A percentile compares a stretch with the other conserved stretches of the same genome.
phyloP scores from a whole-genome alignment of 345 rosid species.

The Rhodomyrtus tomentosa region DNA sequence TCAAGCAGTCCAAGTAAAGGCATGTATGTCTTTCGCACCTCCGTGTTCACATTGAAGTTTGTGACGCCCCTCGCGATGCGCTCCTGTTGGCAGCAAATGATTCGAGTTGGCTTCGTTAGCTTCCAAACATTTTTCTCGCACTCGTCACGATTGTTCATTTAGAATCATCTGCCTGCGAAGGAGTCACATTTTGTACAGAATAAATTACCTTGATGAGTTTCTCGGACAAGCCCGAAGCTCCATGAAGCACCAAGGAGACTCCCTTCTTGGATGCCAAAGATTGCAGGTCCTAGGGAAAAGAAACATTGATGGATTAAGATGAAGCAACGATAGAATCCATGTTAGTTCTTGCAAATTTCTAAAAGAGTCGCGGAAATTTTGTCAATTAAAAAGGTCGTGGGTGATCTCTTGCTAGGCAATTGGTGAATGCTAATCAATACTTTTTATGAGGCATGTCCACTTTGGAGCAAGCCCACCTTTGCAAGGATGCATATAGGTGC shows the following conservation, averaged over 20 bases:
- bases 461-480: not conserved
- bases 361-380: not conserved
- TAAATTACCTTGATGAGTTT: constrained; percentile 61
- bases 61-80: constrained; percentile 70
- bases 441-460: not conserved
- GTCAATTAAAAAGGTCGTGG: not conserved
- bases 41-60: constrained; percentile 91
- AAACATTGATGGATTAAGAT: not conserved
- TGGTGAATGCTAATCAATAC: not conserved
- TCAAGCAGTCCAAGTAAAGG: constrained; percentile 60
- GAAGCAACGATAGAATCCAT: not conserved
- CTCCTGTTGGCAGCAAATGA: constrained; percentile 23
- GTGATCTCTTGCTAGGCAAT: not conserved
- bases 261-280: constrained; percentile 59
- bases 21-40: constrained; percentile 73
- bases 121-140: not conserved
- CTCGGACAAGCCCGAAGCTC: constrained; percentile 80
- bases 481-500: not conserved
- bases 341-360: not conserved
- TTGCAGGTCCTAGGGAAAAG: constrained; percentile 41
- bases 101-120: not conserved
- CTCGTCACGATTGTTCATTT: not conserved
- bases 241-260: constrained; percentile 77
- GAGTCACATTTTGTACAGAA: not conserved
- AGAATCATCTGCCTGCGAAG: not conserved